These are phyloP conservation scores for Coniochaeta ligniaria DNA, from an alignment of 2,329 filamentous ascomycete genomes.

Conservation along the genomic window DNA sequence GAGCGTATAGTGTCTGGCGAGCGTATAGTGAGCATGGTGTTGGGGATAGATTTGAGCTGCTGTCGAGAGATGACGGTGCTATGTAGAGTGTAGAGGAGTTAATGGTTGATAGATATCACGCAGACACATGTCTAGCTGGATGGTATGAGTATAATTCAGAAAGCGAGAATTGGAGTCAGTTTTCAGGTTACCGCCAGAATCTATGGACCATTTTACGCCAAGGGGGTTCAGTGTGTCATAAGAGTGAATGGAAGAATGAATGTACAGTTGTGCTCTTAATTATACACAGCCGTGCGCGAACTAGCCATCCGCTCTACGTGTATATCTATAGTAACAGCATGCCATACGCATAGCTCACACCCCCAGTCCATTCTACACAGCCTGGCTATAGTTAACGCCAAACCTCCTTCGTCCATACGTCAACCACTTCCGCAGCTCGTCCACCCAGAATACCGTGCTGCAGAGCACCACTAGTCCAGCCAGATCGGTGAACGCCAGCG, in stretches of 20 bases:
- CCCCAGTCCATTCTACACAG: conserved; percentile 37
- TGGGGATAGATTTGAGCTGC: neutral
- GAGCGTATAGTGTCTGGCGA: neutral
- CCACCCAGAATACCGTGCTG: conserved; percentile 90
- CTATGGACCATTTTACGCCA: neutral
- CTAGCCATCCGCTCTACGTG: neutral
- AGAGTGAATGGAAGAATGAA: neutral
- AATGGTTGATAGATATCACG: neutral
- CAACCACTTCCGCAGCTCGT: conserved; percentile 81
- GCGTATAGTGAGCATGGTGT: neutral
- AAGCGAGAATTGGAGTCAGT: neutral
- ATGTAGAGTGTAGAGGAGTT: neutral
- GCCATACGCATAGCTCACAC: neutral
- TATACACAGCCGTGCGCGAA: neutral
- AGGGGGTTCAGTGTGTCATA: neutral
- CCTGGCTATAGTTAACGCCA: conserved; percentile 57
- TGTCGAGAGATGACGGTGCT: neutral
- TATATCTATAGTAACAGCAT: neutral
- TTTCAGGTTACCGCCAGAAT: neutral
- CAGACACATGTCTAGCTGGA: neutral
- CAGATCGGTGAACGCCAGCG: conserved; percentile 67
- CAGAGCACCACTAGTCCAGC: conserved; percentile 65
- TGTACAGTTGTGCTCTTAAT: neutral
- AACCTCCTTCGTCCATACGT: conserved; percentile 51
- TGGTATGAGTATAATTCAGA: neutral